Evolutionary conservation across 352 stramenopile species (phyloP).

Genomic region (Phytophthora constricta): DNA sequence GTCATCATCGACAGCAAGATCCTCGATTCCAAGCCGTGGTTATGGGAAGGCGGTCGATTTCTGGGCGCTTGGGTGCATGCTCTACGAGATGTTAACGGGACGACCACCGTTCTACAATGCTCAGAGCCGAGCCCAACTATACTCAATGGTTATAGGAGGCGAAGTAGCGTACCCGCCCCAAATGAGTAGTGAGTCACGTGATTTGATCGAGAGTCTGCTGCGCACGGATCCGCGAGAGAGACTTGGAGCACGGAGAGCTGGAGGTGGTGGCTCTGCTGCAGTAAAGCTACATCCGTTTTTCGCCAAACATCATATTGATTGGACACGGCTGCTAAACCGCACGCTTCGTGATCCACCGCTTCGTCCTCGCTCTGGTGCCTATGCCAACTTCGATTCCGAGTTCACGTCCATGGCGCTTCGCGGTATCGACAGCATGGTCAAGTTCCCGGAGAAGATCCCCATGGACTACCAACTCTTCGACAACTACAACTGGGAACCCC

Average conservation of each 20-base stretch:
- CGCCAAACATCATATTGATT: conserved; percentile 66
- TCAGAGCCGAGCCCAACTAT: conserved; percentile 63
- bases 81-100: conserved; percentile 92
- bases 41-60: conserved; percentile 92
- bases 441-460: conserved; percentile 77
- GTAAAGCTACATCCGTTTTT: conserved; percentile 80
- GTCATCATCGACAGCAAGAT: conserved; percentile 16
- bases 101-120: conserved; percentile 87
- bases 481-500: conserved; percentile 87
- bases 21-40: conserved; percentile 37
- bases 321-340: conserved; percentile 52
- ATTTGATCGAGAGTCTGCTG: conserved; percentile 64
- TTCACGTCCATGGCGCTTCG: conserved; percentile 86
- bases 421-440: conserved; percentile 74
- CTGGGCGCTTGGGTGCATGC: conserved; percentile 85
- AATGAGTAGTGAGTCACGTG: conserved; percentile 51
- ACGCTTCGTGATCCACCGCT: conserved; percentile 58
- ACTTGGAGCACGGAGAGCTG: conserved; percentile 50
- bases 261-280: conserved; percentile 37
- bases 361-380: conserved; percentile 69
- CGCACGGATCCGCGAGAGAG: conserved; percentile 59
- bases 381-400: conserved; percentile 86
- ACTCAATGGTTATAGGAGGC: conserved; percentile 63
- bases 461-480: conserved; percentile 88
- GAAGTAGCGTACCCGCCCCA: conserved; percentile 58